Evolutionary conservation across 257 asterid species (phyloP).

Genomic region (Coffea eugenioides): DNA sequence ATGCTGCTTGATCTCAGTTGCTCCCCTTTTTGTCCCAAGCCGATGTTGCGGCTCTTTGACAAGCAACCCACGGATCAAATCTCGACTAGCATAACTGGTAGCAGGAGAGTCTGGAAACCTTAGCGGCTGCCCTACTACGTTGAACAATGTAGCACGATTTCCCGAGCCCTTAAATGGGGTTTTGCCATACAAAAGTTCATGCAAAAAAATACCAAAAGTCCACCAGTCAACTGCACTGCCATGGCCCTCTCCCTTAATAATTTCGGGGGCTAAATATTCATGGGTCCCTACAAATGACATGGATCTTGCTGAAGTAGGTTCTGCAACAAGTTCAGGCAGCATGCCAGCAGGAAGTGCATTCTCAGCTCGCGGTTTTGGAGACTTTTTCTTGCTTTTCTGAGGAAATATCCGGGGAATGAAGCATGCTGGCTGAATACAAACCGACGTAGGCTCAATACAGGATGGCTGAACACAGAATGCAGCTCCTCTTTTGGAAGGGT

Average conservation of each 20-base stretch:
- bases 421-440: slow-evolving; percentile 74
- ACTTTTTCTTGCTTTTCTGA: slow-evolving; percentile 54
- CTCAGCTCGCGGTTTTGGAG: slow-evolving; percentile 48
- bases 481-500: slow-evolving; percentile 49
- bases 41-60: slow-evolving; percentile 74
- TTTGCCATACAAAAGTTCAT: slow-evolving; percentile 67
- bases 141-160: slow-evolving; percentile 73
- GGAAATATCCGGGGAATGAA: slow-evolving; percentile 66
- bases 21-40: slow-evolving; percentile 74
- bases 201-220: slow-evolving; percentile 83
- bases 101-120: slow-evolving; percentile 70
- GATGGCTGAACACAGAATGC: slow-evolving; percentile 80
- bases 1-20: slow-evolving; percentile 81
- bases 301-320: slow-evolving; percentile 78
- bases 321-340: slow-evolving; percentile 72
- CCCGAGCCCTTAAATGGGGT: slow-evolving; percentile 78
- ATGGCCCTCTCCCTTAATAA: slow-evolving; percentile 85
- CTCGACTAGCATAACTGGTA: slow-evolving; percentile 65
- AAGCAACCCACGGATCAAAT: slow-evolving; percentile 65
- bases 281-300: slow-evolving; percentile 89
- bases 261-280: slow-evolving; percentile 76
- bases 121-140: slow-evolving; percentile 70
- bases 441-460: slow-evolving; percentile 67
- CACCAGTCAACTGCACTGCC: slow-evolving; percentile 94
- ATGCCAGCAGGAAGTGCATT: slow-evolving; percentile 32